These are phyloP conservation scores for Aspergillus cristatus DNA, from an alignment of 495 filamentous ascomycete species.

Conservation along the genomic window DNA sequence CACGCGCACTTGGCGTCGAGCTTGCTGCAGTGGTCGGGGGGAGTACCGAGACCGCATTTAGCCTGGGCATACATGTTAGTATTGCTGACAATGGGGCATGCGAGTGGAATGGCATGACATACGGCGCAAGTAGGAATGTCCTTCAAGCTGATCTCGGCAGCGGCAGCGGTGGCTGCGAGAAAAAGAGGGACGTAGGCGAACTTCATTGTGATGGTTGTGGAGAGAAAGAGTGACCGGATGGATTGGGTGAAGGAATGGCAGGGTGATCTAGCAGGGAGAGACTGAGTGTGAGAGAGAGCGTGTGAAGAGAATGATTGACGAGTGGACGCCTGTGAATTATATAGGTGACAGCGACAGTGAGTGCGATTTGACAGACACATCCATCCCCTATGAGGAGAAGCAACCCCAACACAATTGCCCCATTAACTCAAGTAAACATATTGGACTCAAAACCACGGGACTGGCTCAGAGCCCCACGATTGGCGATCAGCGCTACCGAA, in stretches of 20 bases:
- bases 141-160: slow-evolving; percentile 22
- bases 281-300: too few species aligned
- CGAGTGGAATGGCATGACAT: slow-evolving; percentile 7
- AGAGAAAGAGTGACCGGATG: background rate
- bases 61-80: slow-evolving; percentile 1
- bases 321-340: too few species aligned
- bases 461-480: too few species aligned
- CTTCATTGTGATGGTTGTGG: slow-evolving; percentile 25
- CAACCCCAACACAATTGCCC: too few species aligned
- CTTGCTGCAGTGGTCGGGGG: slow-evolving; percentile 41
- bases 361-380: too few species aligned
- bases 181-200: slow-evolving; percentile 18
- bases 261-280: background rate
- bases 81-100: background rate
- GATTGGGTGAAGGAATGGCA: background rate
- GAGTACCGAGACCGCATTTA: slow-evolving; percentile 14
- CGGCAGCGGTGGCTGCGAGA: slow-evolving; percentile 26
- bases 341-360: too few species aligned
- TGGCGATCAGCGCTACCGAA: too few species aligned
- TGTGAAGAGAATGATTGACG: too few species aligned
- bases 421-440: too few species aligned
- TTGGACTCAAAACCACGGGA: too few species aligned
- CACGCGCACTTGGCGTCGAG: slow-evolving; percentile 64
- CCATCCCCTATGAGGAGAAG: too few species aligned
- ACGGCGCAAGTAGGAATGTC: slow-evolving; percentile 44